Conservation (phyloP, 1,284 basidiomycete species). For the Ceratorhiza oryzae-sativae region DNA sequence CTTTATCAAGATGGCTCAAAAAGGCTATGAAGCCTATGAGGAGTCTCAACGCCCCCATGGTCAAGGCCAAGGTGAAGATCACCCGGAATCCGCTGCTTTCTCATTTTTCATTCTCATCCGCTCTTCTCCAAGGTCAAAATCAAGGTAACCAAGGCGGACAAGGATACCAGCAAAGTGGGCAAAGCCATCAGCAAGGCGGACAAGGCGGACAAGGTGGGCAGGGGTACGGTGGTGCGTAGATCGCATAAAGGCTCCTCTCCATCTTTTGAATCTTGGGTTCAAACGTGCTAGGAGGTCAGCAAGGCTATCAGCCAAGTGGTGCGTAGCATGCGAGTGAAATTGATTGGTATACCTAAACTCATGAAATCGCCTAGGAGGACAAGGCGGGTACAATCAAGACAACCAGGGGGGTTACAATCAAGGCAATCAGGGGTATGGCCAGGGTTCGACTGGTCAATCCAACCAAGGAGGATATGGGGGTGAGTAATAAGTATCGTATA, state of each 20-base stretch:
- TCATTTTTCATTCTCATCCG: background rate
- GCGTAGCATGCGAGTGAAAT: too few relatives aligned
- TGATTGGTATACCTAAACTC: background rate
- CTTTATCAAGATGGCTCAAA: slow-evolving; percentile 71
- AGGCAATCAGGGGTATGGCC: background rate
- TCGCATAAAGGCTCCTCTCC: too few relatives aligned
- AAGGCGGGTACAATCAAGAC: background rate
- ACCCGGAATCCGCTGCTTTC: too few relatives aligned
- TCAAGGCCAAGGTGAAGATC: background rate
- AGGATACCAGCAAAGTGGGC: slow-evolving; percentile 9
- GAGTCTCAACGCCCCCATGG: slow-evolving; percentile 48
- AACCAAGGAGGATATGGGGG: slow-evolving; percentile 40
- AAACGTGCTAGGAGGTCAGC: too few relatives aligned
- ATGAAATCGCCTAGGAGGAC: background rate
- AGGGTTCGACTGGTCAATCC: slow-evolving; percentile 1
- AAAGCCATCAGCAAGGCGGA: slow-evolving; percentile 17
- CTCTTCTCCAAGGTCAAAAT: background rate
- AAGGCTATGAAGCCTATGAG: slow-evolving; percentile 63
- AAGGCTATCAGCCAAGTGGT: too few relatives aligned
- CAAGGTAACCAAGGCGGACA: background rate
- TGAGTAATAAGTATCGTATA: background rate
- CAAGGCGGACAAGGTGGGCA: background rate
- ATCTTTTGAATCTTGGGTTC: too few relatives aligned
- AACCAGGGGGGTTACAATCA: background rate
- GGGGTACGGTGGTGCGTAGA: too few relatives aligned